Evolutionary conservation across 768 basidiomycete genomes (phyloP), one percentile per base, ranked within the genome.

Genomic region (Lepiota venenata): DNA sequence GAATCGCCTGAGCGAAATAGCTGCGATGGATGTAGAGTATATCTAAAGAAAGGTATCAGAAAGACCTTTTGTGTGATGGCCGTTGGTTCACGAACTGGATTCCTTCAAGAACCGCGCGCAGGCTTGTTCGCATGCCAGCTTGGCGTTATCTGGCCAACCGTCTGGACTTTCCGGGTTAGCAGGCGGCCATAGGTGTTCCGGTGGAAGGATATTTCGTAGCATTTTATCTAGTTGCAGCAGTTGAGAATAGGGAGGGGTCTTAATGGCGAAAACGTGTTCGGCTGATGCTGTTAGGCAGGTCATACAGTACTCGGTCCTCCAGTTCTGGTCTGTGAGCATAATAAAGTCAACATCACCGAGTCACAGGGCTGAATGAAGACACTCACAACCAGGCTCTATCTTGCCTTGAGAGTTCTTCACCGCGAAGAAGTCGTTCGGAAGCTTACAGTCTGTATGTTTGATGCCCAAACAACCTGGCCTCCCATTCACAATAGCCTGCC

Each of bases 381-480:
- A 64, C 79, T 52, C 66, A 81, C 80, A 82, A 29, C 75, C 70
- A 35, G 71, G 59, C 56, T 78, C 73, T 18, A 59, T 58, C 44
- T 71, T 66, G 48, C 77, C 74, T 14, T 62, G 59, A 14, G 64
- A 52, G 46, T 66, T 68, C 21, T 64, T 55, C 8, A 56, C 55
- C 9, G 71, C 62, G 15, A 73, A 69, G 10, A 68, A 53, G 56
- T 81, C 79, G 18, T 77, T 73, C 4, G 81, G 80, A 58, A 81
- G 78, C 42, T 70, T 70, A 60, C 80, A 82, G 55, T 82, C 79
- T 15, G 74, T 71, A 59, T 80, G 71, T 49, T 74, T 70, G n/a
- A 80, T 66, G 39, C 69, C 64, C 22, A 82, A 58, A 9, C 74
- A 66, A 7, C 77, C 75, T 4, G 81, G 77, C 7, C 81, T 68